phyloP scores from a whole-genome alignment of 805 yeast species.

The Pichia deserticola region DNA sequence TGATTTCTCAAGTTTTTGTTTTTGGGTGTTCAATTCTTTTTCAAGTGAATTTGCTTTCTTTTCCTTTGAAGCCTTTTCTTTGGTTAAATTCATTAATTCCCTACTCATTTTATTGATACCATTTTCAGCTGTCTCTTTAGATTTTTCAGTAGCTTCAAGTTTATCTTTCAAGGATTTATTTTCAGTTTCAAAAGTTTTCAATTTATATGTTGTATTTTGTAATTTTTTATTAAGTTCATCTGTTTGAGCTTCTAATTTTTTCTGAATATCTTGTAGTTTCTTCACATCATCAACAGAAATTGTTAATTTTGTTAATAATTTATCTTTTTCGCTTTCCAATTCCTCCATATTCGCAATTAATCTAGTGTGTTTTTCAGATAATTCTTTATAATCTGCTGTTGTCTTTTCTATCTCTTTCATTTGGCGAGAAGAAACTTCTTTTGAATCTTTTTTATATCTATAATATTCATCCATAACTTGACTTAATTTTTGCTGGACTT shows the following conservation, averaged over 20 bases:
- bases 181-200: constrained; percentile 15
- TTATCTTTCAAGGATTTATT: constrained; percentile 25
- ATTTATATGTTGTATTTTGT: constrained; percentile 16
- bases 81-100: constrained; percentile 62
- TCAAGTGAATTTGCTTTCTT: constrained; percentile 35
- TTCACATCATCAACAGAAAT: constrained; percentile 22
- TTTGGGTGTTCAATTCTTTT: constrained; percentile 30
- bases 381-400: constrained; percentile 26
- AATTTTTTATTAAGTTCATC: constrained; percentile 13
- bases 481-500: constrained; percentile 31
- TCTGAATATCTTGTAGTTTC: constrained; percentile 16
- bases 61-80: constrained; percentile 48
- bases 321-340: constrained; percentile 24
- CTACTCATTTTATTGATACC: constrained; percentile 89
- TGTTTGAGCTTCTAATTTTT: constrained; percentile 31
- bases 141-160: constrained; percentile 26
- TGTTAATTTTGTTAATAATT: constrained; percentile 16
- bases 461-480: constrained; percentile 13
- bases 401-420: constrained; percentile 18
- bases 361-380: constrained; percentile 22
- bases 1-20: constrained; percentile 30
- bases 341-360: constrained; percentile 28
- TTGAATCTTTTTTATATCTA: constrained; percentile 15
- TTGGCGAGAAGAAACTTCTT: constrained; percentile 14
- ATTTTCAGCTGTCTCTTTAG: constrained; percentile 53